Base-by-base conservation (phyloP, 2,329 filamentous ascomycete genomes). In the Trichoderma semiorbis region DNA sequence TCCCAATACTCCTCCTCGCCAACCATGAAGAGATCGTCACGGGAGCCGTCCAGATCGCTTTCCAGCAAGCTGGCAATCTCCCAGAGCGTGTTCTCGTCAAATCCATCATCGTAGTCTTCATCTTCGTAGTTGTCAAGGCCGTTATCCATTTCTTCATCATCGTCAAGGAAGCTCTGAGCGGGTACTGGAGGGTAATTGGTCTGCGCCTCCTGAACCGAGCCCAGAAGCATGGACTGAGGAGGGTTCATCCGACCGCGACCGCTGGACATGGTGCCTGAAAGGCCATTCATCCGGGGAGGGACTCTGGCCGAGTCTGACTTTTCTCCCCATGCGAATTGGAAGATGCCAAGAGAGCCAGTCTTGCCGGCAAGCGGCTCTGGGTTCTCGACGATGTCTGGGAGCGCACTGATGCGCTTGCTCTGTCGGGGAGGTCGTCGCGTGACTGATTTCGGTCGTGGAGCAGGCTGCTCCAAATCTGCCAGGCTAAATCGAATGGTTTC, bases 301-400 rank as follows among this genome's bases (percentile, higher is more conserved):
- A 85, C 78, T 32, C 80, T 85, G 11, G 85, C 85, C 68, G 84
- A 84, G 78, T 90, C 88, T 24, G 89, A 91, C 75, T 81, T 86
- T 79, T 91, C 89, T 16, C 89, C 89, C 88, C 88, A 91, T 3
- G 89, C 88, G 74, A 91, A 91, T 75, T 90, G 87, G 81, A 90
- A 91, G 75, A 91, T 87, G 6, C 89, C 89, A 21, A 91, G 83
- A 12, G 88, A 90, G 14, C 84, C 88, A 55, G 85, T 83, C 79
- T 87, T 88, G 77, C 89, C 82, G 5, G 85, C 85, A 5, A 91
- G 81, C 43, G 88, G 89, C 76, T 87, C 81, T 5, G 89, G 89
- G 74, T 84, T 89, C 77, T 91, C 89, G 39, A 90, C 77, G 72
- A 91, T 91, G 77, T 91, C 89, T 16, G 89, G 88, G 6, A 91